Conservation (phyloP, 345 rosid genomes). For the Mercurialis annua region DNA sequence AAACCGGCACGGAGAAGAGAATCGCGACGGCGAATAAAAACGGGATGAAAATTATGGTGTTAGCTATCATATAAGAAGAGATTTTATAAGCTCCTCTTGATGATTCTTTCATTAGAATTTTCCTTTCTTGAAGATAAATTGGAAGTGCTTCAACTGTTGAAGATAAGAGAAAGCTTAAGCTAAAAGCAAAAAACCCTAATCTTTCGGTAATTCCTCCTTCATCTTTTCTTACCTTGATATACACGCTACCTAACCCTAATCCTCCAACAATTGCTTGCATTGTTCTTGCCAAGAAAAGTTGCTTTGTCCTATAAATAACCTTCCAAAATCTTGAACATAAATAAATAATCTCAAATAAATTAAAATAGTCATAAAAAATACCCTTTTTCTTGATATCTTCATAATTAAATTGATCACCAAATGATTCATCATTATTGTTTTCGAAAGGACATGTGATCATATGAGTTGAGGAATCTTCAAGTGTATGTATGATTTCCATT, state of each 20-base stretch:
- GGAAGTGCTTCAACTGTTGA: constrained; percentile 95
- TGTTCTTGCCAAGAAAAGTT: constrained; percentile 69
- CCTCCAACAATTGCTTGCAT: constrained; percentile 89
- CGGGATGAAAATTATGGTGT: constrained; percentile 72
- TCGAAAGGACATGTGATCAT: neutral
- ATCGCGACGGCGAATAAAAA: constrained; percentile 63
- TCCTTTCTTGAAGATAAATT: constrained; percentile 76
- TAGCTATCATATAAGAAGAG: constrained; percentile 89
- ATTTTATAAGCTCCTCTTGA: constrained; percentile 72
- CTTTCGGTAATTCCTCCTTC: constrained; percentile 68
- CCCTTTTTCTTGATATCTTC: constrained; percentile 19
- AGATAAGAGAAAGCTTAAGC: constrained; percentile 82
- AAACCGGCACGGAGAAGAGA: constrained; percentile 69
- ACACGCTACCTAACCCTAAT: constrained; percentile 73
- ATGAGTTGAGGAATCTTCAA: constrained; percentile 31
- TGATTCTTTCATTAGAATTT: constrained; percentile 82
- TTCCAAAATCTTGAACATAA: constrained; percentile 84
- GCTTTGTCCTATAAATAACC: constrained; percentile 77
- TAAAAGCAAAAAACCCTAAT: constrained; percentile 80
- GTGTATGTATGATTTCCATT: constrained; percentile 64
- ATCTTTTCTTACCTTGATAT: constrained; percentile 48
- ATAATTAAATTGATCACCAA: neutral
- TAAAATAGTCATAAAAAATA: constrained; percentile 15
- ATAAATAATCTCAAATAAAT: constrained; percentile 47
- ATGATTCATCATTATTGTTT: constrained; percentile 25